Evolutionary conservation across 169 alveolate genomes (phyloP), one percentile per base, ranked within the genome.

Genomic region (Plasmodium cynomolgi): DNA sequence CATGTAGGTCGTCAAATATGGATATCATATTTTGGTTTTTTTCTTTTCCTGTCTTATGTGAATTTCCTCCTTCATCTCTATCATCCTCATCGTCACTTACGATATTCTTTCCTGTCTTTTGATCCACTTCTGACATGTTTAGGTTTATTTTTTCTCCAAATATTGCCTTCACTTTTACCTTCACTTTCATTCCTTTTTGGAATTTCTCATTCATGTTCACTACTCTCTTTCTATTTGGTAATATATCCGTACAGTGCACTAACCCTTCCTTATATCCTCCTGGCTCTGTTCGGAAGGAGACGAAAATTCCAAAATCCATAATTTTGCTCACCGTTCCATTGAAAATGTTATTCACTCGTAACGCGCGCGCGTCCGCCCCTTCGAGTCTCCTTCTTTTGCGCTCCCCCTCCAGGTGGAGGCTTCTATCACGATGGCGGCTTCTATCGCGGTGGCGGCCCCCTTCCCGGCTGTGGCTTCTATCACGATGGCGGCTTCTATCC

Each of bases 51-150:
- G 15, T 72, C 56, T 15, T 56, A 23, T 6, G 29, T 72, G 33
- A 44, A 73, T 11, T 71, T 82, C 50, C 58, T 23, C 4, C 58
- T 23, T 1, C 37, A 11, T 29, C 31, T 0, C 20, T 23, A 1
- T 17, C 37, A 0, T 15, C 44, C 8, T 58, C 74, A 9, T 90
- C 84, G 37, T 47, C 93, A 81, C 34, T 44, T 8, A 54, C 94
- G 29, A 82, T 26, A 84, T 96, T 97, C 68, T 79, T 34, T 2
- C 98, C 98, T 0, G 97, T 95, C 9, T 83, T 84, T 47, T 97
- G 98, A 90, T 96, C 97, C 6, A 96, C 97, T n/a, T 96, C 97
- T 2, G 97, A 91, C 98, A 97, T 97, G n/a, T 97, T 93, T 44
- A 97, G 93, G 7, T 97, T 94, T n/a, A 97, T 91, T 74, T 96